Base-by-base conservation (phyloP, 345 rosid species). In the Eucalyptus curtisii region DNA sequence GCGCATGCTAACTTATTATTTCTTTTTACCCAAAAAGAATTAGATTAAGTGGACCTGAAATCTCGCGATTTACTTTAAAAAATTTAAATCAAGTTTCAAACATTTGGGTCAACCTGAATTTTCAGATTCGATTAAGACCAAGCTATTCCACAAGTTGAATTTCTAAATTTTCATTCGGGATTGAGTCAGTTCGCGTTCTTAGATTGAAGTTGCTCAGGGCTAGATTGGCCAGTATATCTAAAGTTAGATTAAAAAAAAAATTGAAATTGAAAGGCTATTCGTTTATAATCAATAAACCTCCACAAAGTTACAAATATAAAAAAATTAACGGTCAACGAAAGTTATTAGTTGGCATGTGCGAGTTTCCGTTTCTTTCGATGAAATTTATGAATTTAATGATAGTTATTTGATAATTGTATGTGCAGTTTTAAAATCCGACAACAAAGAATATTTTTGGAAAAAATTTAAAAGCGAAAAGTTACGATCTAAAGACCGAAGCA, bases 111-210 rank as follows among this genome's bases (percentile, higher is more conserved):
- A 6, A 76, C 5, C 27, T 2, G 8, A 3, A 40, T 40, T 20
- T 76, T 20, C 8, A 13, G 1, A 27, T 40, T 3, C 2, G 2
- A 76, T 9, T 22, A 40, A 76, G 47, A 40, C 14, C 5, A 1
- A 76, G 30, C 27, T 20, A 22, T 2, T 42, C 30, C 15, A 37
- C 5, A 6, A 13, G 47, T 76, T 76, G 82, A 15, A 37, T 20
- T 76, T 22, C 42, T 20, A 10, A 40, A 76, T 37, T 76, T 8
- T 3, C 0, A 37, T 40, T 37, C 14, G 2, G 22, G 3, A 20
- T 20, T 19, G 15, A 37, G 27, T 2, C 9, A 2, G 47, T 3
- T 1, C 2, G 2, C 1, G 1, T 76, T 37, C 22, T 76, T 25
- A 2, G 0, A 42, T 76, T 15, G 7, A 20, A 76, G 30, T 3